phyloP scores from a whole-genome alignment of 2,329 filamentous ascomycete species.

The Aureobasidium sp. region DNA sequence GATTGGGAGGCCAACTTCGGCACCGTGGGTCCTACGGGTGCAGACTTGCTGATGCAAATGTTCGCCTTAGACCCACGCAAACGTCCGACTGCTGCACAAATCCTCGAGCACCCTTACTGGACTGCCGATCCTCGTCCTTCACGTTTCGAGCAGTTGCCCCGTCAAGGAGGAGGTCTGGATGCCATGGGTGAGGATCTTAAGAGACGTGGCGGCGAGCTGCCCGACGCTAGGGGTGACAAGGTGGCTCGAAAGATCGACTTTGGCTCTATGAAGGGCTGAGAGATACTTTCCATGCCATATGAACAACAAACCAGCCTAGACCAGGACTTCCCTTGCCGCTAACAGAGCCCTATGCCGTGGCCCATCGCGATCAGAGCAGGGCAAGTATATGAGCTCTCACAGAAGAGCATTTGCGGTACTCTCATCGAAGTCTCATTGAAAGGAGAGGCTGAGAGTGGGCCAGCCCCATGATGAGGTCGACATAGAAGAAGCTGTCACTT shows the following conservation, averaged over 20 bases:
- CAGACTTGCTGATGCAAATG: constrained; percentile 81
- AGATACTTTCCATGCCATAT: not conserved
- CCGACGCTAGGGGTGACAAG: constrained; percentile 59
- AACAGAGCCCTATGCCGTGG: not conserved
- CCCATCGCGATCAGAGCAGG: not conserved
- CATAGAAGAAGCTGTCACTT: not conserved
- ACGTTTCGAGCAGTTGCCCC: constrained; percentile 70
- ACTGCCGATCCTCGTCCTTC: constrained; percentile 74
- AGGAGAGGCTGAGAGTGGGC: too few relatives aligned
- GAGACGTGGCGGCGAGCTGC: constrained; percentile 62
- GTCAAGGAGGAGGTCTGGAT: constrained; percentile 62
- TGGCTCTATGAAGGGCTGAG: constrained; percentile 40
- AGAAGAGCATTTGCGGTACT: too few relatives aligned
- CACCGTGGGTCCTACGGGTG: constrained; percentile 70
- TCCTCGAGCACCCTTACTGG: constrained; percentile 84
- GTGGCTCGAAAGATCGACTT: constrained; percentile 80
- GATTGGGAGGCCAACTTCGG: constrained; percentile 72
- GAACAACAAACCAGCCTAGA: not conserved
- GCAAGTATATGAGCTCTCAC: not conserved
- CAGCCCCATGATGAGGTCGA: not conserved
- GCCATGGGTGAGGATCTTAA: constrained; percentile 78
- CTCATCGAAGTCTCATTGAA: too few relatives aligned
- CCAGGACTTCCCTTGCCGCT: not conserved
- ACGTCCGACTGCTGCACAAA: constrained; percentile 66
- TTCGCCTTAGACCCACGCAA: constrained; percentile 79